phyloP scores from a whole-genome alignment of 1,284 basidiomycete genomes.

The Vanrija pseudolonga region DNA sequence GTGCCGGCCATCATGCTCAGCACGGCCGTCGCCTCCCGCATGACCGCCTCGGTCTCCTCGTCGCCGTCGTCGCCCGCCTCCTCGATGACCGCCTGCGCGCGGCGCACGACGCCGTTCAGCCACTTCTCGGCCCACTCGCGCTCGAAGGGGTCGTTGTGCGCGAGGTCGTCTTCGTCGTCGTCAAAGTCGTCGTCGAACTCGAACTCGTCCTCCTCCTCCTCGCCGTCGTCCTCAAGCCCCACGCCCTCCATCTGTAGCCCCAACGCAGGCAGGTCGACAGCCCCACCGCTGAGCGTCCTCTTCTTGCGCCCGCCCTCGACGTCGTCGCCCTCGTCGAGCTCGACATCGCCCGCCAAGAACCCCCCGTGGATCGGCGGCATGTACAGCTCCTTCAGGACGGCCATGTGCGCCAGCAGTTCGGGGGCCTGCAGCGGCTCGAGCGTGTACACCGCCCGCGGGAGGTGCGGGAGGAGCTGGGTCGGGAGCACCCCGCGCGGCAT shows the following conservation, averaged over 20 bases:
- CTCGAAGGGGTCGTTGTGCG: constrained; percentile 44
- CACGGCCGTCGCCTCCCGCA: constrained; percentile 59
- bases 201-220: constrained; percentile 8
- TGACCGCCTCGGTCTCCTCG: constrained; percentile 7
- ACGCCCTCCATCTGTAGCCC: constrained; percentile 33
- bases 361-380: constrained; percentile 46
- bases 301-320: constrained; percentile 5
- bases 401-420: constrained; percentile 34
- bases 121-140: constrained; percentile 49
- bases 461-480: constrained; percentile 33
- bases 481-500: constrained; percentile 22
- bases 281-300: constrained; percentile 21
- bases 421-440: constrained; percentile 26
- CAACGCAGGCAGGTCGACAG: constrained; percentile 20
- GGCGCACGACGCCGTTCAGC: constrained; percentile 42
- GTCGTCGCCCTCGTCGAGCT: constrained; percentile 3
- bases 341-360: constrained; percentile 28
- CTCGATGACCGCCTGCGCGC: constrained; percentile 38
- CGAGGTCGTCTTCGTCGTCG: constrained; percentile 13
- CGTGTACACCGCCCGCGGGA: constrained; percentile 34
- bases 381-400: constrained; percentile 35
- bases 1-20: constrained; percentile 63
- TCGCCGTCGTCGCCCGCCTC: constrained; percentile 1
- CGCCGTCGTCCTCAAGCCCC: constrained; percentile 14
- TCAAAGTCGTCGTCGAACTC: constrained; percentile 8